Evolutionary conservation across 225 moss, liverwort and hornwort species (phyloP), one percentile per base, ranked within the genome.

Genomic region (Takakia lepidozioides): DNA sequence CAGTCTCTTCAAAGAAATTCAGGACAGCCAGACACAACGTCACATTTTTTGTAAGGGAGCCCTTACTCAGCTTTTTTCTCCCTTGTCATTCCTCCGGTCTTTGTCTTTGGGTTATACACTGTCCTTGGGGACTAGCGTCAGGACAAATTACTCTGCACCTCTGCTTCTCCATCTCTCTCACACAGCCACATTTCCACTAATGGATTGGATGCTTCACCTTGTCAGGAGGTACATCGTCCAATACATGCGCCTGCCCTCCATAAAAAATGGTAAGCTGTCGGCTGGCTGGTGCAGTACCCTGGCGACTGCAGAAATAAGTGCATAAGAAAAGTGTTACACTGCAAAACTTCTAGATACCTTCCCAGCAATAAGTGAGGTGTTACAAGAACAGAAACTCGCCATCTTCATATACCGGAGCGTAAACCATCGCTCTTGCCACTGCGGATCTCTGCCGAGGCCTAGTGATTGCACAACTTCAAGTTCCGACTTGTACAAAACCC

Each of bases 191-290:
- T 38, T 14, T 43, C 9, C 16, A 6, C n/a, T 43, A 6, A 17
- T 43, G 43, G 9, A 4, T n/a, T n/a, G n/a, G n/a, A n/a, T n/a
- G n/a, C n/a, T 63, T 65, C 19, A 77, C 82, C 82, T 82, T 77
- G 24, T 73, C 82, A 19, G 70, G 69, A 4, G 77, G 58, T 36
- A 82, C 73, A 43, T 82, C 82, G 49, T 82, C 82, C 25, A 73
- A 82, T 20, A 82, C 82, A 38, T 82, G 82, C 15, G 82, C 77
- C 48, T 82, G 73, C 15, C 82, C 82, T 19, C 82, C 82, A 32
- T 82, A 82, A 40, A 82, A 82, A 17, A 82, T 77, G 7, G 82
- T 82, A 2, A 82, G 67, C 61, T 77, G 82, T 41, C 77, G 62
- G 55, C 73, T 77, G 10, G 76, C 55, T 60, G 77, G 63, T 1